Evolutionary conservation across 345 rosid genomes (phyloP), one percentile per base, ranked within the genome.

Genomic region (Eucalyptus cloeziana): DNA sequence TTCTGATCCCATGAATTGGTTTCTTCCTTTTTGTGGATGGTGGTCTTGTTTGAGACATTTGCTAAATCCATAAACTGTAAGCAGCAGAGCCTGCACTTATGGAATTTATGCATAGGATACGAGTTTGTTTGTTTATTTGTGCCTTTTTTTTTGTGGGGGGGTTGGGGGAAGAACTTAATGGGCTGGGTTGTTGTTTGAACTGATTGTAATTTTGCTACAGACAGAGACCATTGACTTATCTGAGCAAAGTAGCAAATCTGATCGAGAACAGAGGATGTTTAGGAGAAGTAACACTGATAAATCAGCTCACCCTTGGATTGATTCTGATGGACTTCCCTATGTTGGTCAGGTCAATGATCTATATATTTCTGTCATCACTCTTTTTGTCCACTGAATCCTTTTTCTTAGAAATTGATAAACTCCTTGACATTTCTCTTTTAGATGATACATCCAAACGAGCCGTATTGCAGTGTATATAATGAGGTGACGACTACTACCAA

Each of bases 301-400:
- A 90, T 91, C 96, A 47, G 85, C 51, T 76, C 94, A 93, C 91
- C 89, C 96, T 89, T 49, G 71, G 89, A 93, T 97, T 89, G 99
- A 96, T 93, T 92, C 95, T 19, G 99, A 96, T 92, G 99, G 99
- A 83, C 97, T 97, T 93, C 99, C 99, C 49, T 94, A 94, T 93
- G 95, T 97, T 92, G 98, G 99, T 89, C 98, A 98, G 98, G 99
- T 96, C 87, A 86, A 93, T 51, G 58, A 15, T 87, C 76, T n/a
- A 40, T 87, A 30, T 50, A 25, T 67, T 49, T 45, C 85, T 87
- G 15, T 47, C 31, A 11, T 40, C 44, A 43, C 87, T 81, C 31
- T 88, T 43, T n/a, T 25, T n/a, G 19, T 44, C 17, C 33, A 40
- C 88, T 69, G 67, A 51, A 37, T 43, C 12, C 13, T 31, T 27